Base-by-base conservation (phyloP, 257 asterid genomes). In the Solanum neorickii region DNA sequence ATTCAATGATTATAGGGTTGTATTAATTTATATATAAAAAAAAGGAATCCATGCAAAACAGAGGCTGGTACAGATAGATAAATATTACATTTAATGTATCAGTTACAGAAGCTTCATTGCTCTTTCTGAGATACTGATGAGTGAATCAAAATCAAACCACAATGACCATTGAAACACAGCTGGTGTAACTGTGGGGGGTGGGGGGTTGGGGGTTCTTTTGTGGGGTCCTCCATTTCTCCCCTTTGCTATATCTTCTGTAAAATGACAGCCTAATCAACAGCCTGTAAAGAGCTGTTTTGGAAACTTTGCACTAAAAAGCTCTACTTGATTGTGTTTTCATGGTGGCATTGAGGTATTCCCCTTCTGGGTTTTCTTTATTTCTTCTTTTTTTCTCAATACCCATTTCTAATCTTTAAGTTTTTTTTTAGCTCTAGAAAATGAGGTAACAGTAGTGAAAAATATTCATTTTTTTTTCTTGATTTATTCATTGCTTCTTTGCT, bases 251-350 rank as follows among this genome's bases (percentile, higher is more conserved):
- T 90, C 95, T 88, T 74, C 92, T 85, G 90, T 88, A 94, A 82
- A 82, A 49, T 82, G 85, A 82, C 95, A 92, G 93, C 94, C 95
- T 90, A 91, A 92, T 91, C 93, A 82, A 92, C 97, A 94, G 95
- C 94, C 95, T 92, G 97, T 90, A 93, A 94, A 90, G 94, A 90
- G 93, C 94, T 93, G 94, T 86, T 89, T 31, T 31, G 23, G 87
- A 69, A 49, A 75, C 56, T 88, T 91, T 68, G 91, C 92, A 86
- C 92, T 87, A 88, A 82, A 87, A 88, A 91, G 89, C 90, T 83
- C 88, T 83, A 70, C 89, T 89, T 47, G 88, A 89, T 88, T 86
- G 86, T 47, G 89, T 83, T 89, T 85, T 68, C 92, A 46, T 84
- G 82, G 87, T 83, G 83, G 84, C 88, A 89, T 88, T 31, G 29